A percentile compares a stretch with the other conserved stretches of the same genome.
phyloP scores from a whole-genome alignment of 768 basidiomycete species.

The Podaxis sp. region DNA sequence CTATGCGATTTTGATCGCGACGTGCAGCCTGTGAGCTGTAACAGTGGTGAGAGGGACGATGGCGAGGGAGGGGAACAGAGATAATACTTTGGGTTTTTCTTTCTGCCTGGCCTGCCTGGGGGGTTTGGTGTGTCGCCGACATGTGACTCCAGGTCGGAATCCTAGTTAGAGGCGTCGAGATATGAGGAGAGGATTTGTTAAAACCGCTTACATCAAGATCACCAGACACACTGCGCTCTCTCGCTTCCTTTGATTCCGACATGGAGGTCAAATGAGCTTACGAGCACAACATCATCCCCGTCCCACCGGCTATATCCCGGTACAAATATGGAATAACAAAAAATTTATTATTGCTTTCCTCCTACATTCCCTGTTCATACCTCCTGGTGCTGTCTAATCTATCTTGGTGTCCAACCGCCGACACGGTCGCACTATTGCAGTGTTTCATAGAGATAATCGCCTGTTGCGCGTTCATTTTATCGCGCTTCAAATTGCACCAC shows the following conservation, averaged over 20 bases:
- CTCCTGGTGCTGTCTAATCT: no score
- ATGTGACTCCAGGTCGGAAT: slow-evolving; percentile 69
- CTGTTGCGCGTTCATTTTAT: slow-evolving; percentile 29
- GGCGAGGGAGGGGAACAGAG: slow-evolving; percentile 12
- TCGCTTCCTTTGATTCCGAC: slow-evolving; percentile 45
- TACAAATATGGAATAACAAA: slow-evolving; percentile 22
- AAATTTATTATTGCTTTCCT: neutral
- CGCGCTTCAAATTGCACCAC: slow-evolving; percentile 89
- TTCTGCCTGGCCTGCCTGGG: slow-evolving; percentile 71
- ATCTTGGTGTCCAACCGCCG: no score
- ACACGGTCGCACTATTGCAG: neutral
- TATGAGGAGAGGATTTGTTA: neutral
- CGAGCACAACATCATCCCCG: slow-evolving; percentile 28
- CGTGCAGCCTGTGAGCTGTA: slow-evolving; percentile 82
- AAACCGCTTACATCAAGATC: slow-evolving; percentile 50
- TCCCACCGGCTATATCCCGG: neutral
- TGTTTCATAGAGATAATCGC: slow-evolving; percentile 16
- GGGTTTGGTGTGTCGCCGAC: slow-evolving; percentile 35
- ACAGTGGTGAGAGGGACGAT: slow-evolving; percentile 18
- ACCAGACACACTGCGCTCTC: slow-evolving; percentile 66
- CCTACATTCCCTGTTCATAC: no score
- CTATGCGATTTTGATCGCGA: slow-evolving; percentile 88
- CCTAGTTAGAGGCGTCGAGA: slow-evolving; percentile 32
- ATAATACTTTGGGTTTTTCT: slow-evolving; percentile 86
- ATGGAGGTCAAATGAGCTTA: slow-evolving; percentile 51